These are phyloP conservation scores for Verticillium nonalfalfae DNA, from an alignment of 2,329 filamentous ascomycete genomes.

Conservation along the genomic window DNA sequence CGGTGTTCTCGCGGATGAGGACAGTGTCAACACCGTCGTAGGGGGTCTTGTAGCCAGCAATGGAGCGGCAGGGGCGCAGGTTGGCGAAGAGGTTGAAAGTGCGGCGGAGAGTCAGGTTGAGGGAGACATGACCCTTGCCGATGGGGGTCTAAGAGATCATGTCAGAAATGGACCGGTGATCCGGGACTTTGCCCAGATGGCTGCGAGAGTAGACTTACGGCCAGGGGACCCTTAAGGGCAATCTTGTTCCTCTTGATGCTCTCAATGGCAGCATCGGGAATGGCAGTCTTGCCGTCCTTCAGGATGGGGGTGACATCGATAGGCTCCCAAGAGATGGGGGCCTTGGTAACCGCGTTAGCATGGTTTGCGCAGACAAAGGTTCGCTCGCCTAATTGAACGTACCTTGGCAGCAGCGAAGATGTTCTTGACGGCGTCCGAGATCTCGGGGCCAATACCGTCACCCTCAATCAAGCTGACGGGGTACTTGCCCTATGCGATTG, in stretches of 20 bases:
- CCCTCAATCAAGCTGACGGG: slow-evolving; percentile 96
- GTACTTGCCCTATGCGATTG: slow-evolving; percentile 70
- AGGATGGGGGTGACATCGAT: slow-evolving; percentile 92
- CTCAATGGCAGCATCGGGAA: slow-evolving; percentile 85
- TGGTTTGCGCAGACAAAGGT: not conserved
- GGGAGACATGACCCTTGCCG: slow-evolving; percentile 97
- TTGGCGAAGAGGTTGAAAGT: slow-evolving; percentile 99
- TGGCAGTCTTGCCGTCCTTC: slow-evolving; percentile 92
- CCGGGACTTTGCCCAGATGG: not conserved
- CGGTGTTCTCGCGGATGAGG: slow-evolving; percentile 99
- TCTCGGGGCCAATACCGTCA: slow-evolving; percentile 97
- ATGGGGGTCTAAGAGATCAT: slow-evolving; percentile 65
- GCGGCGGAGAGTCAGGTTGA: slow-evolving; percentile 95
- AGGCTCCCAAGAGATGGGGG: slow-evolving; percentile 93
- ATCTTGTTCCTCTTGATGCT: slow-evolving; percentile 95
- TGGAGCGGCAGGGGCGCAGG: slow-evolving; percentile 93
- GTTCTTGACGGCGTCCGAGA: slow-evolving; percentile 95
- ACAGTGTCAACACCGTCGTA: slow-evolving; percentile 96
- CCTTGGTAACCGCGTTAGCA: slow-evolving; percentile 39
- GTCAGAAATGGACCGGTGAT: not conserved
- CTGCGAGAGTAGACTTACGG: slow-evolving; percentile 49
- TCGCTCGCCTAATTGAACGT: slow-evolving; percentile 21
- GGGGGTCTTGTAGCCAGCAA: slow-evolving; percentile 94
- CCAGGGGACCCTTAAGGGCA: slow-evolving; percentile 94
- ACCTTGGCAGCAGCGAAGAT: slow-evolving; percentile 96